Evolutionary conservation across 1,284 basidiomycete species (phyloP), one percentile per base, ranked within the genome.

Genomic region (Pulveroboletus ridleyi): DNA sequence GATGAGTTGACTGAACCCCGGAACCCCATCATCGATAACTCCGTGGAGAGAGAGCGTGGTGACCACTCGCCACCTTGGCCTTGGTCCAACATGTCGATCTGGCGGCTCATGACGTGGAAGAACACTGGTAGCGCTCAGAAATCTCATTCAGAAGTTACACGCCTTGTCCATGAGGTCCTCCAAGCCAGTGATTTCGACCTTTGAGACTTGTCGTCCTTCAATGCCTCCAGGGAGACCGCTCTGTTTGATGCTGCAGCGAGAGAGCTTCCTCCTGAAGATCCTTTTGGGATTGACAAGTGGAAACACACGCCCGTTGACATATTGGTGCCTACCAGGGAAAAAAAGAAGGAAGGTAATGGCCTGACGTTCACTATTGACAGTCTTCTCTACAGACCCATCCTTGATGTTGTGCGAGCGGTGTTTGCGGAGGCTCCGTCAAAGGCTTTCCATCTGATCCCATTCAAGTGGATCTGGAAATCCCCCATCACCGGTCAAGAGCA

Each of bases 401-500:
- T 56, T 6, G 49, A 44, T 23, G 56, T 67, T 1, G 11, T 67
- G 20, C 29, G 11, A 1, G 14, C 44, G 2, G 59, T 61, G 8
- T 63, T 67, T 13, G 6, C 23, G 0, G 44, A 67, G 33, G 13
- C n/a, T 1, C 39, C 52, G 2, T 59, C 56, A 1, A 52, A 49
- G 25, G 4, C 18, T 20, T 67, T 67, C 22, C 62, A 67, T 42
- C 41, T 58, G 11, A 62, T 14, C 0, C 59, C 66, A 9, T 67
- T 67, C 65, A 56, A 55, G 14, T 14, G 10, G 25, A 2, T 64
- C 5, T 67, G 62, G 59, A 63, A 54, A 20, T 46, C 44, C 44
- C 20, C 44, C 17, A 9, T 61, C 20, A 61, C 56, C 5, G 50
- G 61, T 29, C 18, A 39, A 0, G 18, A 57, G 33, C 61, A 63